Evolutionary conservation across 2,329 filamentous ascomycete genomes (phyloP), one percentile per base, ranked within the genome.

Genomic region (Chalara sp.): DNA sequence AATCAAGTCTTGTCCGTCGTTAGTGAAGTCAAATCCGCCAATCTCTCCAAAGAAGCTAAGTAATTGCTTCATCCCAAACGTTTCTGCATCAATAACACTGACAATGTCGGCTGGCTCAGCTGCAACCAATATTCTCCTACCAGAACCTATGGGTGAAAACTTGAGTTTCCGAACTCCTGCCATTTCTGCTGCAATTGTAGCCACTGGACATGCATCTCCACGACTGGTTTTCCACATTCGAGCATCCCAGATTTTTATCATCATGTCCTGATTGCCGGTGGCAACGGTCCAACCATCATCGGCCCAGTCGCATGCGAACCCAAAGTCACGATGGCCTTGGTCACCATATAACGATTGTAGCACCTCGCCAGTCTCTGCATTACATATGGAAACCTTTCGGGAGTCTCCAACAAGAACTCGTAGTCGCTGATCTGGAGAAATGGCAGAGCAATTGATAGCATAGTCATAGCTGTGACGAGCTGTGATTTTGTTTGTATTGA

Each of bases 301-400:
- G 13, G 86, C 84, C 87, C 87, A 92, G 57, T 85, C 87, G 61
- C 85, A 89, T 1, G 87, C 81, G 61, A 91, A 92, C 2, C 82
- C 85, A 58, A 77, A 86, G 61, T 90, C 86, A 11, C 72, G 73
- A 61, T 89, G 86, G 2, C 84, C 83, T 4, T 71, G 67, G 21
- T 21, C 21, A 21, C 21, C 21, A 21, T 21, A 21, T 1, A 91
- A 75, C 30, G 70, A 68, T 57, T 84, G 74, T 55, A 78, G 74
- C 50, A 71, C 72, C 53, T 76, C 69, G 11, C 85, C 82, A 10
- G 77, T 81, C 50, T 88, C 85, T 8, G 86, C 81, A 54, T 87
- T 79, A 11, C 80, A 78, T 61, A 92, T 86, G 46, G 84, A 70
- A 0, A 84, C 80, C 39, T 85, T 75, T 51, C 73, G 70, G 52